Conservation (phyloP, 169 alveolate genomes). For the Amoebophrya sp. region DNA sequence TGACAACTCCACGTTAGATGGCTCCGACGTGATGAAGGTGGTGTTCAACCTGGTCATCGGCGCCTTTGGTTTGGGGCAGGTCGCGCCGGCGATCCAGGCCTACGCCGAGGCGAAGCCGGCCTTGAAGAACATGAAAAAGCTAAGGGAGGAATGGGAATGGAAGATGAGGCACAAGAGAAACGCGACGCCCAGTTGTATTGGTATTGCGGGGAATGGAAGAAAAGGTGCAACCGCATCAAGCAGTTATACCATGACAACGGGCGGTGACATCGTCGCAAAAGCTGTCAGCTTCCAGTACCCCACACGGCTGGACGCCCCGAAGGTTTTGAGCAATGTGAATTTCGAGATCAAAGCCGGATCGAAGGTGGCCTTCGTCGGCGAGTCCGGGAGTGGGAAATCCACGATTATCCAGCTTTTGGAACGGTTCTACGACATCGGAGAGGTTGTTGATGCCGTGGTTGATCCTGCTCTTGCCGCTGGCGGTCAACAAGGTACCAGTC, state of each 20-base stretch:
- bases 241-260: neutral
- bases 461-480: too few species aligned
- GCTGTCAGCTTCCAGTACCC: conserved; percentile 52
- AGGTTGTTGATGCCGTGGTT: too few species aligned
- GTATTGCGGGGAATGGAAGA: too few species aligned
- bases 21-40: conserved; percentile 50
- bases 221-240: neutral
- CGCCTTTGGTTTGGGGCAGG: conserved; percentile 48
- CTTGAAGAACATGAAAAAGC: too few species aligned
- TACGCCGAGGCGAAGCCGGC: conserved; percentile 32
- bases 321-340: neutral
- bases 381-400: conserved; percentile 91
- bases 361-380: conserved; percentile 82
- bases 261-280: neutral
- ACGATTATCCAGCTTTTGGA: conserved; percentile 81
- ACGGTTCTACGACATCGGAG: conserved; percentile 74
- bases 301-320: conserved; percentile 43
- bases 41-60: conserved; percentile 49
- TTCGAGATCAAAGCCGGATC: conserved; percentile 71
- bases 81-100: conserved; percentile 47
- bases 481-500: too few species aligned
- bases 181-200: too few species aligned
- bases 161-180: too few species aligned
- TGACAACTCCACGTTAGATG: conserved; percentile 29
- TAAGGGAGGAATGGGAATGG: too few species aligned